Conservation (phyloP, 1,284 basidiomycete species). For the Wolfiporia cocos region DNA sequence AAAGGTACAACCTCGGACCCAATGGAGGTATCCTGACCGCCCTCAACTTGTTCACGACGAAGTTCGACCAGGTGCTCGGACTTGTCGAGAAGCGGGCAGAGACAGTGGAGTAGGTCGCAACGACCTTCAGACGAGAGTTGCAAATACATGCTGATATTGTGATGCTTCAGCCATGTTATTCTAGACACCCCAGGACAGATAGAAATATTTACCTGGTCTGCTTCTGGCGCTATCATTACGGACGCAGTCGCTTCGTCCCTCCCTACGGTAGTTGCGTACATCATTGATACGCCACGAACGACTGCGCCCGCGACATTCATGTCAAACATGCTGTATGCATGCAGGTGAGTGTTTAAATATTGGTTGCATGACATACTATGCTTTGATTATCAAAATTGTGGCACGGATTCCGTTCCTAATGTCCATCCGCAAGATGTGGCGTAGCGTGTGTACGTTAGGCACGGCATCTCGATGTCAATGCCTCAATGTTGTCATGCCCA, state of each 20-base stretch:
- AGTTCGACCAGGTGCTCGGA: constrained; percentile 95
- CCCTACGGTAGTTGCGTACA: constrained; percentile 93
- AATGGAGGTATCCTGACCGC: constrained; percentile 98
- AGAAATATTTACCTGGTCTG: constrained; percentile 99
- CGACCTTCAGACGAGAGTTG: constrained; percentile 2
- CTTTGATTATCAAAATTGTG: too few relatives aligned
- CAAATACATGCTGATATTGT: not conserved
- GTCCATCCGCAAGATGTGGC: too few relatives aligned
- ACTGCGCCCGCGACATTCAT: constrained; percentile 97
- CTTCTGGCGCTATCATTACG: constrained; percentile 97
- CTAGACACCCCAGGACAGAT: constrained; percentile 99
- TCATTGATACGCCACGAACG: constrained; percentile 96
- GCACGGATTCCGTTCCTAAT: too few relatives aligned
- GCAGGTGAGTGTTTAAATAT: constrained; percentile 55
- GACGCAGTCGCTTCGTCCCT: constrained; percentile 93
- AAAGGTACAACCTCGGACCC: constrained; percentile 96
- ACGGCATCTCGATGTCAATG: too few relatives aligned
- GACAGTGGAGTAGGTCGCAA: constrained; percentile 72
- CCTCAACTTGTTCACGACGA: constrained; percentile 97
- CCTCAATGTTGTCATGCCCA: not conserved
- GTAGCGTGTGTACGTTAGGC: too few relatives aligned
- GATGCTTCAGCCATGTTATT: constrained; percentile 71
- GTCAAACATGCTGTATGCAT: constrained; percentile 99
- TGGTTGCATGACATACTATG: too few relatives aligned
- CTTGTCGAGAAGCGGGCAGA: constrained; percentile 90